phyloP scores from a whole-genome alignment of 768 basidiomycete genomes.

The Lactarius akahatsu region DNA sequence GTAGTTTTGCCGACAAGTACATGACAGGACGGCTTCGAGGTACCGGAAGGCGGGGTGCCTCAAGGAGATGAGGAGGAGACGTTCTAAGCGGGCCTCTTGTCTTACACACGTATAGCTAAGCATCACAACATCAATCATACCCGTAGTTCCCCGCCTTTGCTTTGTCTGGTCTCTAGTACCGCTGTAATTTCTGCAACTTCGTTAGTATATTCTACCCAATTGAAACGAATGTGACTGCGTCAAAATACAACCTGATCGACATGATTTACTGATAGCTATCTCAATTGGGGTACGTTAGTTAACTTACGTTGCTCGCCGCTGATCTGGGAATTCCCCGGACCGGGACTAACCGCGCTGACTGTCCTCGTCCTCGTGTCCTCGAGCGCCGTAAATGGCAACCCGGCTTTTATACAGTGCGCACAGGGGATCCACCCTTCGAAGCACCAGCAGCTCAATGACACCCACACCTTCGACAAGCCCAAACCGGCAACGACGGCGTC shows the following conservation, averaged over 20 bases:
- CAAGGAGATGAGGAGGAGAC: constrained; percentile 81
- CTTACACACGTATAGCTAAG: constrained; percentile 20
- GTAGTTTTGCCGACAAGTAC: constrained; percentile 20
- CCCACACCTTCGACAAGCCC: constrained; percentile 3
- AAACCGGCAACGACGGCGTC: background rate
- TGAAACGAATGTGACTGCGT: background rate
- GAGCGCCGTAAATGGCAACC: background rate
- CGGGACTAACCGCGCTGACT: background rate
- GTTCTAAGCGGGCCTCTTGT: constrained; percentile 42
- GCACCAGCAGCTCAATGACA: background rate
- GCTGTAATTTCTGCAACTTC: constrained; percentile 20
- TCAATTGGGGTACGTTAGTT: background rate
- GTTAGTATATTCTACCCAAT: constrained; percentile 10
- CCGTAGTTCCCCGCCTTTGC: constrained; percentile 21
- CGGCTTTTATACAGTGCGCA: background rate
- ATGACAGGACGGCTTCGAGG: constrained; percentile 86
- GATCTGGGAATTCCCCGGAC: background rate
- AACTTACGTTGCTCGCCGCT: too few relatives aligned
- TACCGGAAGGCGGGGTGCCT: constrained; percentile 58
- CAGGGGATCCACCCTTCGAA: background rate
- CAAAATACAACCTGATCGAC: background rate
- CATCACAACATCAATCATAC: constrained; percentile 22
- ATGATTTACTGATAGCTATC: background rate
- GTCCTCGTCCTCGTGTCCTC: too few relatives aligned
- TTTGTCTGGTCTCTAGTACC: constrained; percentile 19